Evolutionary conservation across 2,329 filamentous ascomycete genomes (phyloP), one percentile per base, ranked within the genome.

Genomic region (Talaromyces amestolkiae): DNA sequence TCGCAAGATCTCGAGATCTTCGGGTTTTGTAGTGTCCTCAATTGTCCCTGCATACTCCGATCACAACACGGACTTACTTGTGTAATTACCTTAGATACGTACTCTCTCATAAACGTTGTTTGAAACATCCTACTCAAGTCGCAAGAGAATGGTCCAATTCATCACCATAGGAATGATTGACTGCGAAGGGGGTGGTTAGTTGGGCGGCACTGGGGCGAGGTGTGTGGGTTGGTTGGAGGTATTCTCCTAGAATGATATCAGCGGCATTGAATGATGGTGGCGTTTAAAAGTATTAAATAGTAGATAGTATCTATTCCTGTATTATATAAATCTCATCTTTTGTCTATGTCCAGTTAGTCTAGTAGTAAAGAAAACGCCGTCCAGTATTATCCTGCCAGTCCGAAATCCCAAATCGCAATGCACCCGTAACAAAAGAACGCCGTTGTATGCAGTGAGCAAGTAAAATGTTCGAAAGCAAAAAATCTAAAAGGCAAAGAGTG

Each of bases 341-440:
- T 8, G 11, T 59, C 37, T 31, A 31, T 59, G 17, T 31, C 13
- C 39, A 27, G 43, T 10, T 19, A n/a, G 27, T 59, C 56, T 43
- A 59, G n/a, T 3, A 15, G 22, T 15, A 27, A 27, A 58, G 17
- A 15, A 15, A 37, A 56, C 53, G 53, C 53, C 31, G 35, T n/a
- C 27, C 51, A 37, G 17, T 35, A 15, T 31, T 63, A 58, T 27
- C 43, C 43, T 24, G 49, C 61, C 53, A 54, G 27, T 17, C 51
- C 37, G 27, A 64, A 58, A 64, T 58, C 24, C 51, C n/a, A 19
- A 43, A 13, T 39, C 37, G 56, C 61, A 33, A 37, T 37, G 37
- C 63, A 15, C 56, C 63, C 35, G 27, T 53, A 54, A 43, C 31
- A 43, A 59, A 60, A 43, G 7, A 65, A 60, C 63, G 58, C 54